These are phyloP conservation scores for Penicillium sp. DNA, from an alignment of 2,329 filamentous ascomycete genomes.

Conservation along the genomic window DNA sequence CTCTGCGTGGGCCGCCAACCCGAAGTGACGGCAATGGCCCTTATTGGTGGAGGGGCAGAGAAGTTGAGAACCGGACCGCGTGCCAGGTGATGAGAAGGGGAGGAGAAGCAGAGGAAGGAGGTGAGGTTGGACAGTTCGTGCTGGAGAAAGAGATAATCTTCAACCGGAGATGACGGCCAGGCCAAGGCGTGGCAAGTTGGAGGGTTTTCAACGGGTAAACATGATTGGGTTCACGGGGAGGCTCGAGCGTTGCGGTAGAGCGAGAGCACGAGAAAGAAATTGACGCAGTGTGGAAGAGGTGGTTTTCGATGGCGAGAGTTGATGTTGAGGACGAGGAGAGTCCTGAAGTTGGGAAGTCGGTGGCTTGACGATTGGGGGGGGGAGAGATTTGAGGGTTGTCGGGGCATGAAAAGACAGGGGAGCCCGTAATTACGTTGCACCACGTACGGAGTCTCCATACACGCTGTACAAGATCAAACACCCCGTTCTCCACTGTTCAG, in stretches of 20 bases:
- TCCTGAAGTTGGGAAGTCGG: neutral
- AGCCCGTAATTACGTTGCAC: conserved; percentile 16
- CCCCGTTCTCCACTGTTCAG: conserved; percentile 15
- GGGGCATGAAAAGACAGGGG: conserved; percentile 4
- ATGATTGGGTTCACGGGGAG: conserved; percentile 12
- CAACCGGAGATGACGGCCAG: conserved; percentile 10
- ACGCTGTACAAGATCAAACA: too few relatives aligned
- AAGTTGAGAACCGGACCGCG: conserved; percentile 23
- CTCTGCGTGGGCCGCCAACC: conserved; percentile 33
- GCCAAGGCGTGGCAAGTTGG: conserved; percentile 12
- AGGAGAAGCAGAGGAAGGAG: conserved; percentile 7
- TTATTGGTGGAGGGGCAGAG: conserved; percentile 23
- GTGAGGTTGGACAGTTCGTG: neutral
- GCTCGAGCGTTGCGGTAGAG: conserved; percentile 3
- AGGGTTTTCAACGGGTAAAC: conserved; percentile 20
- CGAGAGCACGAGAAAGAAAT: neutral
- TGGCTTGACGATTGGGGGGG: conserved; percentile 7
- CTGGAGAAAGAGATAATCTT: neutral
- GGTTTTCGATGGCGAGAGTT: neutral
- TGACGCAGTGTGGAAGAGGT: neutral
- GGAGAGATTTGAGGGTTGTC: neutral
- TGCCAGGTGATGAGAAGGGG: conserved; percentile 16
- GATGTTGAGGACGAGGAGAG: neutral
- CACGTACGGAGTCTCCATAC: neutral
- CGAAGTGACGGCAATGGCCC: conserved; percentile 25